Base-by-base conservation (phyloP, 306 rosid species). In the Sicyos edulis region DNA sequence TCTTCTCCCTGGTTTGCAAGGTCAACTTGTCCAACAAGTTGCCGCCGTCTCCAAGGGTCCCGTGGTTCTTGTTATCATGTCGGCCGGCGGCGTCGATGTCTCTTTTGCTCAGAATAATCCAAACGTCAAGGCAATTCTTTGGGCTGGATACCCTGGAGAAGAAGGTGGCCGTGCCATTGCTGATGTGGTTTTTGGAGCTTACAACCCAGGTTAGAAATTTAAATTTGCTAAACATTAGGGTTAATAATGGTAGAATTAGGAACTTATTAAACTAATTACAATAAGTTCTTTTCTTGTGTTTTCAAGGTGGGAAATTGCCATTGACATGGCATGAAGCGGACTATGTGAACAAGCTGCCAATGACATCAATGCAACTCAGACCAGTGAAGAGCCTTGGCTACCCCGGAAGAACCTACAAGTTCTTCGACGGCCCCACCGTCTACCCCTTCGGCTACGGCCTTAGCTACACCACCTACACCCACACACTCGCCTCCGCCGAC, bases 1-100 rank as follows among this genome's bases (percentile, higher is more conserved):
- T 80, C 84, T 89, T 45, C 75, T 91, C 54, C 92, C 96, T 21
- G 95, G 95, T 15, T 91, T 79, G 78, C 96, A 91, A 74, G 85
- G 80, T 55, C 81, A 80, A 71, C 91, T 90, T 55, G 82, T 90
- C 59, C 64, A 56, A 59, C 80, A 83, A 70, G 96, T 88, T 16
- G 83, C 82, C 60, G 45, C 21, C 37, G 79, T 85, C 7, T 71
- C 90, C n/a, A 76, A 82, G n/a, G 96, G 96, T 45, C 81, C 67
- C 19, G 82, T 88, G 17, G 77, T 90, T 54, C 73, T 88, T 11
- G 92, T 86, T 15, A 78, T 91, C 26, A 83, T 90, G 96, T 85
- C 96, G 8, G 95, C 92, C 34, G 88, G 96, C 55, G 92, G 90
- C 13, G 60, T 85, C 76, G 95, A 88, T 32, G 75, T 86, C 74